A percentile compares a stretch with the other conserved stretches of the same genome.
phyloP scores from a whole-genome alignment of 306 rosid genomes.

The Crotalaria pallida region DNA sequence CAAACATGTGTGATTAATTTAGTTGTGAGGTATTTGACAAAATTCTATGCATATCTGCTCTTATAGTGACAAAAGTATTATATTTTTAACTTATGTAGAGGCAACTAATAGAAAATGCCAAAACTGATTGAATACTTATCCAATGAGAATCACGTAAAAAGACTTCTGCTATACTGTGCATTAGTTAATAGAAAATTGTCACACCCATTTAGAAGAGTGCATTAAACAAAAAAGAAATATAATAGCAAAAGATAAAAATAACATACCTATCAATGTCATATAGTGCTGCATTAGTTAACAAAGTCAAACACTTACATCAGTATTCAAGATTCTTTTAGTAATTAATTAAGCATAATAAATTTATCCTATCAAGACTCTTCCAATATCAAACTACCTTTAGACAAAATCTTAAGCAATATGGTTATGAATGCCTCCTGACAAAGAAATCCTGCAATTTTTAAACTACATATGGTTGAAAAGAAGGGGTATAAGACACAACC shows the following conservation, averaged over 20 bases:
- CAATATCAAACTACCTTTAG: not conserved
- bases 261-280: not conserved
- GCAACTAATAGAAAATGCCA: constrained; percentile 23
- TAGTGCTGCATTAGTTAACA: not conserved
- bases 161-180: constrained; percentile 8
- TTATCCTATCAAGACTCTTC: not conserved
- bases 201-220: not conserved
- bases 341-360: not conserved
- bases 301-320: not conserved
- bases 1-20: constrained; percentile 13
- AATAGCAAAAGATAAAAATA: not conserved
- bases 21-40: constrained; percentile 16
- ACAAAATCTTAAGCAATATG: constrained; percentile 15
- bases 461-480: not conserved
- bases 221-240: not conserved
- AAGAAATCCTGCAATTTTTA: constrained; percentile 8
- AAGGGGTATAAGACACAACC: not conserved
- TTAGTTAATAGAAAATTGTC: not conserved
- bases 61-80: not conserved
- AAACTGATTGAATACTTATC: constrained; percentile 6
- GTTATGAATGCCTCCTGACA: not conserved
- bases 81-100: constrained; percentile 5
- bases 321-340: not conserved
- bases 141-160: not conserved
- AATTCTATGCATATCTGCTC: constrained; percentile 3